Base-by-base conservation (phyloP, 805 yeast species). In the Ogataea thermomethanolica region DNA sequence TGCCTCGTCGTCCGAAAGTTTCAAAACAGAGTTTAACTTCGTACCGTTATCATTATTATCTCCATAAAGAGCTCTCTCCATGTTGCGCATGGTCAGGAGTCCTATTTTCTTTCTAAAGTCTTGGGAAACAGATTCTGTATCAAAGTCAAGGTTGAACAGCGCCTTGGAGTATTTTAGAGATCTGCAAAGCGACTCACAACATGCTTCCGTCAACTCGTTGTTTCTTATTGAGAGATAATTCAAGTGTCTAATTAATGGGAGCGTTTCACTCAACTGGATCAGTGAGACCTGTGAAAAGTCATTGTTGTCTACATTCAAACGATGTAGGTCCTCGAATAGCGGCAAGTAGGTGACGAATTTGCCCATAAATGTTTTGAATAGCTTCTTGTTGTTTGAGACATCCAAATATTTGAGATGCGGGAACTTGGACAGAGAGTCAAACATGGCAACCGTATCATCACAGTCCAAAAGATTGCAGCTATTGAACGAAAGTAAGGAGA, bases 21-120 rank as follows among this genome's bases (percentile, higher is more conserved):
- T 38, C 13, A 43, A 7, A 2, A 37, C 35, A 5, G 28, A 23
- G 8, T 24, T 29, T 7, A 35, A 33, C 21, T 38, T 35, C 5
- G 24, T 20, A 4, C 20, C 20, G 28, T 13, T 11, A 4, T 41
- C 21, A 9, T 32, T 40, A 7, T 28, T 29, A 11, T 46, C 32
- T 3, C 49, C 59, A 41, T 71, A 70, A 39, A 81, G 62, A 37
- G 73, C 68, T 15, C 65, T 59, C 51, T 83, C 88, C 82, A 89
- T 81, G 59, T 90, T 90, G 52, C 83, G 75, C 81, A 90, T 81
- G 34, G 93, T 76, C 51, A 84, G 80, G 31, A 85, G 71, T 1
- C 95, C 93, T 43, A 89, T 75, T 53, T 80, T 75, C 29, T 88
- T 84, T 53, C 76, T 79, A 48, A 82, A 71, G 35, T 72, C 67